phyloP scores from a whole-genome alignment of 768 basidiomycete genomes.

The Podaxis rugospora region DNA sequence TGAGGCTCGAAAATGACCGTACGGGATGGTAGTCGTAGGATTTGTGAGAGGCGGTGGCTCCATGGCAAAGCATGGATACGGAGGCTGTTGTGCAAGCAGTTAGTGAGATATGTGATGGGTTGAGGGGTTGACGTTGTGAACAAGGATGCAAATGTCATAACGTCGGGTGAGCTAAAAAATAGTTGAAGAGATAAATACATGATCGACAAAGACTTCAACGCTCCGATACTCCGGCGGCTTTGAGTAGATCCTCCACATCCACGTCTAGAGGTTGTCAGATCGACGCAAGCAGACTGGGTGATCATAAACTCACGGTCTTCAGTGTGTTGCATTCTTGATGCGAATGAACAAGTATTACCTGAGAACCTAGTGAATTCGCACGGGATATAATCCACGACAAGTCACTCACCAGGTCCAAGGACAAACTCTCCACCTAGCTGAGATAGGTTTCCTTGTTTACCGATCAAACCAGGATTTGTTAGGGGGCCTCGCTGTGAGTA shows the following conservation, averaged over 20 bases:
- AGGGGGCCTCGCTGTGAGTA: conserved; percentile 30
- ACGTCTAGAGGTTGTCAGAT: conserved; percentile 30
- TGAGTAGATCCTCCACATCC: conserved; percentile 46
- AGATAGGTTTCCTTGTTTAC: conserved; percentile 57
- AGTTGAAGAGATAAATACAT: neutral
- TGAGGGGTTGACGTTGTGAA: neutral
- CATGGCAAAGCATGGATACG: neutral
- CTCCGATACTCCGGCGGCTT: conserved; percentile 31
- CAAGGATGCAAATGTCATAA: neutral
- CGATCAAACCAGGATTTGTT: conserved; percentile 41
- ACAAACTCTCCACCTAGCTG: conserved; percentile 66
- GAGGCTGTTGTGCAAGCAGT: neutral
- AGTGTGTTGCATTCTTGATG: conserved; percentile 56
- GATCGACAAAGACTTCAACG: neutral
- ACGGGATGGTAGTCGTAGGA: neutral
- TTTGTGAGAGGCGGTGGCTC: neutral
- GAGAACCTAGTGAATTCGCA: neutral
- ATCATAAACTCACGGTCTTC: conserved; percentile 48
- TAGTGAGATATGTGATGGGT: neutral
- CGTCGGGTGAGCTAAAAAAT: neutral
- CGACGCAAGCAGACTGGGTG: conserved; percentile 15
- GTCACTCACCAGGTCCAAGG: conserved; percentile 46
- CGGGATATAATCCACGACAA: neutral
- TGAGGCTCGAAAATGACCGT: neutral
- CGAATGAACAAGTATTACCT: conserved; percentile 47